Evolutionary conservation across 371 early-diverging fungal species (phyloP), one percentile per base, ranked within the genome.

Genomic region (Mortierella sp.): DNA sequence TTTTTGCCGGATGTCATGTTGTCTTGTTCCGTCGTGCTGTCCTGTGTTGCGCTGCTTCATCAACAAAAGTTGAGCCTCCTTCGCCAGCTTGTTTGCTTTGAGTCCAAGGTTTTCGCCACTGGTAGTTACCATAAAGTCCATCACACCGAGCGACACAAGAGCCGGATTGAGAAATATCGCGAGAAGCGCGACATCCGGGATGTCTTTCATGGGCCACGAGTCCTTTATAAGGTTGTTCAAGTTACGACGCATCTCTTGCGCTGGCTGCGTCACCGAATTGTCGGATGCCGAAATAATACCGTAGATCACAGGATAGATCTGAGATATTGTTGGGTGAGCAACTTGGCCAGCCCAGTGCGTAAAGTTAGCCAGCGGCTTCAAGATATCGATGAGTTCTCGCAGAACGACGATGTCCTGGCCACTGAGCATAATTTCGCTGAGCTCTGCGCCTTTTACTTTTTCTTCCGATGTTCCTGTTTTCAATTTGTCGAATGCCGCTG

Each of bases 301-400:
- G 37, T 53, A 32, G 50, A 53, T n/a, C 23, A n/a, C 49, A 50
- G 24, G 34, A 32, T 62, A 55, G 12, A 62, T 28, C 27, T 62
- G 48, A 39, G 63, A 49, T 27, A 55, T 62, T 19, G 54, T 55
- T 34, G 52, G 44, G 15, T 46, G 2, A 23, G 4, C 17, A 12
- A 6, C 1, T 23, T 52, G 24, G 26, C 37, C 64, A 11, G 57
- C 57, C 64, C 64, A 64, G 27, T 57, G 52, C 23, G 64, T 64
- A 52, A 57, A 64, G 8, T 23, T 12, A 17, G 57, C 52, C 14
- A 24, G 32, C 14, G 56, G 56, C 15, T 14, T 27, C 56, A 64
- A 56, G 50, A 56, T 41, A 17, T 2, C 24, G 50, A 64, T 34
- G 12, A 50, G 34, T 50, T 64, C 64, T 14, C 12, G 50, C 2